Evolutionary conservation across 2,329 filamentous ascomycete genomes (phyloP).

Genomic region (Thelonectria discophora): DNA sequence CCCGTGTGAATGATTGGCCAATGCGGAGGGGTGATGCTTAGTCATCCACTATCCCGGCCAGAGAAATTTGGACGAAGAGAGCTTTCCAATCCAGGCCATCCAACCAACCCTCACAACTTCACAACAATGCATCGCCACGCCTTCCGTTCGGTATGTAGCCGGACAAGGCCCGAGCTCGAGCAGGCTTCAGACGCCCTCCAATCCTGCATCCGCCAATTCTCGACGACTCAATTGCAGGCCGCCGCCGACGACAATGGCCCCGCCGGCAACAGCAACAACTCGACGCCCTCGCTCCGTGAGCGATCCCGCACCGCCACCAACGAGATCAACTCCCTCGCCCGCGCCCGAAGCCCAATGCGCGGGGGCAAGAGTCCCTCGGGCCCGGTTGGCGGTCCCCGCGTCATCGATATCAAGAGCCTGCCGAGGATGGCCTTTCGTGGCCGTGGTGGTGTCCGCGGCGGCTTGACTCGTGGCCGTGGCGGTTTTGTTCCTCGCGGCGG

Average conservation of each 20-base stretch:
- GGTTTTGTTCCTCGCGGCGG: conserved; percentile 1
- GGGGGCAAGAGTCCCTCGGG: conserved; percentile 5
- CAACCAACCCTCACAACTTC: conserved; percentile 30
- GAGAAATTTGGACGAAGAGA: conserved; percentile 38
- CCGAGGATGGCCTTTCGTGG: conserved; percentile 39
- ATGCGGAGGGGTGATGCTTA: conserved; percentile 33
- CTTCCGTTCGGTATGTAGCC: conserved; percentile 50
- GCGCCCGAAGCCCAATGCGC: conserved; percentile 27
- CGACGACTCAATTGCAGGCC: conserved; percentile 49
- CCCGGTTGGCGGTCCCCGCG: conserved; percentile 41
- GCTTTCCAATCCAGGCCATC: conserved; percentile 25
- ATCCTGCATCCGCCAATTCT: conserved; percentile 50
- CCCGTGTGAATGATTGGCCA: conserved; percentile 30
- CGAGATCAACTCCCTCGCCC: conserved; percentile 47
- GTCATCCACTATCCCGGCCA: conserved; percentile 26
- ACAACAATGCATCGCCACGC: conserved; percentile 50
- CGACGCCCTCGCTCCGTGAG: conserved; percentile 38
- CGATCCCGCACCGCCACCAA: conserved; percentile 47
- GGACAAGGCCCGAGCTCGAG: conserved; percentile 47
- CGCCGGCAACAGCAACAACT: conserved; percentile 27
- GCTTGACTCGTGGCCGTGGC: conserved; percentile 11
- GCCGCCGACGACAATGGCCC: conserved; percentile 41
- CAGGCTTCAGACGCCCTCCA: conserved; percentile 44
- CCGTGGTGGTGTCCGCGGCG: conserved; percentile 25
- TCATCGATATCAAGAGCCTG: conserved; percentile 53